Evolutionary conservation across 805 yeast genomes (phyloP).

Genomic region (Lipomyces sp.): DNA sequence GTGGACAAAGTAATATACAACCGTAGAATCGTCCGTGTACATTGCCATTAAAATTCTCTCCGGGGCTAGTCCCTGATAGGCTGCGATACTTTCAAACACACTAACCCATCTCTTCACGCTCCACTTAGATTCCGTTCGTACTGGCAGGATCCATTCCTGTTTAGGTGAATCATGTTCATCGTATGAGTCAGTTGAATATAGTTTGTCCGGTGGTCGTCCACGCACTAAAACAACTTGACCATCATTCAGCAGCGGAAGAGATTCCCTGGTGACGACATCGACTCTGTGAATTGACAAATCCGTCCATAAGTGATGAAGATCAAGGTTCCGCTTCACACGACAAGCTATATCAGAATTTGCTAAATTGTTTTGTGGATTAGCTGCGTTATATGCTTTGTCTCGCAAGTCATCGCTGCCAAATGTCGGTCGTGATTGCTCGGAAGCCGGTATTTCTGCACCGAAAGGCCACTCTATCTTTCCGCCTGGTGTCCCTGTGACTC

Average conservation of each 20-base stretch:
- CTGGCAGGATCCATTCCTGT: constrained; percentile 42
- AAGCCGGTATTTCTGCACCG: background rate
- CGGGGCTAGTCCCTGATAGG: constrained; percentile 15
- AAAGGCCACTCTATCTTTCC: background rate
- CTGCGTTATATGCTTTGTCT: constrained; percentile 26
- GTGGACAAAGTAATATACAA: constrained; percentile 51
- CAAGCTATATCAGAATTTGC: constrained; percentile 29
- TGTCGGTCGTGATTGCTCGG: constrained; percentile 5
- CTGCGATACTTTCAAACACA: constrained; percentile 42
- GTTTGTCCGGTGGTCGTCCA: constrained; percentile 46
- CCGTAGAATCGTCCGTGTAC: constrained; percentile 50
- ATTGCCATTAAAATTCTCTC: constrained; percentile 49
- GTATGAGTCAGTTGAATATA: constrained; percentile 45
- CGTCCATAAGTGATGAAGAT: constrained; percentile 49
- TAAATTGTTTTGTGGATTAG: constrained; percentile 17
- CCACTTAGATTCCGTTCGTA: constrained; percentile 43
- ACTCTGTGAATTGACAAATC: constrained; percentile 37
- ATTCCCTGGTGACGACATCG: constrained; percentile 11
- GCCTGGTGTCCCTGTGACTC: background rate
- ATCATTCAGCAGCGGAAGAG: constrained; percentile 13
- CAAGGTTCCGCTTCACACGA: constrained; percentile 43
- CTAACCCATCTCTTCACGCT: constrained; percentile 44
- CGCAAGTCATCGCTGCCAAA: constrained; percentile 4
- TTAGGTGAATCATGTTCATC: constrained; percentile 25
- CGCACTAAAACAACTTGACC: constrained; percentile 25